Evolutionary conservation across 345 rosid species (phyloP).

Genomic region (Sonneratia alba): DNA sequence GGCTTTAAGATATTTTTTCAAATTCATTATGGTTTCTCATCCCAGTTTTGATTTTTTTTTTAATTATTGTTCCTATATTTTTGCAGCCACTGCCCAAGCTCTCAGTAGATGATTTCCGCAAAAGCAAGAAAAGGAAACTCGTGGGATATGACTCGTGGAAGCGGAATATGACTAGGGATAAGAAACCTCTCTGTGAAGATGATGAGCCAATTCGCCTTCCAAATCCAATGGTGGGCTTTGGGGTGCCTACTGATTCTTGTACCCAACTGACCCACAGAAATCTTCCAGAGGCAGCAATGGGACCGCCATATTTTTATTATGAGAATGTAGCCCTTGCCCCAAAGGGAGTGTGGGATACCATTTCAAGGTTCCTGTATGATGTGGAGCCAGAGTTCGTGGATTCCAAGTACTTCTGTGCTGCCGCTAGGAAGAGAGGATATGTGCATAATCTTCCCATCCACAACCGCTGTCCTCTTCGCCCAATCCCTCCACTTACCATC

Average conservation of each 20-base stretch:
- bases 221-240: slow-evolving; percentile 84
- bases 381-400: slow-evolving; percentile 83
- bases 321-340: slow-evolving; percentile 94
- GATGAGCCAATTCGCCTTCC: slow-evolving; percentile 62
- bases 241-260: slow-evolving; percentile 46
- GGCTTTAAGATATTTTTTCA: not conserved
- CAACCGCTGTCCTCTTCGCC: slow-evolving; percentile 57
- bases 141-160: slow-evolving; percentile 17
- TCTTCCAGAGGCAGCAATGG: slow-evolving; percentile 53
- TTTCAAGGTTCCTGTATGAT: slow-evolving; percentile 56
- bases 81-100: not conserved
- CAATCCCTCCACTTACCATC: slow-evolving; percentile 57
- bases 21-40: not conserved
- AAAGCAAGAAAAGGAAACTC: slow-evolving; percentile 43
- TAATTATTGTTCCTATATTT: not conserved
- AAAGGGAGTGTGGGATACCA: slow-evolving; percentile 80
- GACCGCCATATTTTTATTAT: slow-evolving; percentile 78
- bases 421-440: slow-evolving; percentile 90
- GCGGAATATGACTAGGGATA: slow-evolving; percentile 23
- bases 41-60: not conserved
- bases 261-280: slow-evolving; percentile 20
- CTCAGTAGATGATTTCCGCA: not conserved
- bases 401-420: slow-evolving; percentile 69
- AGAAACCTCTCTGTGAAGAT: slow-evolving; percentile 21
- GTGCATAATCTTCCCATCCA: slow-evolving; percentile 71